A percentile compares a stretch with the other conserved stretches of the same genome.
Conservation (phyloP, 495 filamentous ascomycete genomes). For the Aspergillus homomorphus region DNA sequence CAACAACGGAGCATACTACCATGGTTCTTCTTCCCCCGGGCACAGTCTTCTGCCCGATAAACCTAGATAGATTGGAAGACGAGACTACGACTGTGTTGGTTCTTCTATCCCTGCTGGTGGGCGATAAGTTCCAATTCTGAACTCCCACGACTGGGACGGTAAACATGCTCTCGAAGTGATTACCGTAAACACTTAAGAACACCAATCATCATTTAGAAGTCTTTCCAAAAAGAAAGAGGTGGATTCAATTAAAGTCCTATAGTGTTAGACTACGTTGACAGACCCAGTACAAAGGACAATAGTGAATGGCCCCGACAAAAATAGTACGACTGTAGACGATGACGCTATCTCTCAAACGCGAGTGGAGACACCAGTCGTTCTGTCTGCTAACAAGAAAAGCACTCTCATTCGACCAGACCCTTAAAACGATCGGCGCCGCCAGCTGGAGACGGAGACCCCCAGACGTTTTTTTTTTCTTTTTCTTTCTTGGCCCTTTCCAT, state of each 20-base stretch:
- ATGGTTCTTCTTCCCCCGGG: neutral
- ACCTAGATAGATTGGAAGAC: neutral
- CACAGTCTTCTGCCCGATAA: neutral
- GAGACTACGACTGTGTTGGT: neutral
- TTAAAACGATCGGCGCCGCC: neutral
- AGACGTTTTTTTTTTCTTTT: too few relatives aligned
- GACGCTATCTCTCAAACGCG: slow-evolving; percentile 1
- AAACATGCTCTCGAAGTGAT: too few relatives aligned
- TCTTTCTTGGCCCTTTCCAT: too few relatives aligned
- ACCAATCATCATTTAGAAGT: too few relatives aligned
- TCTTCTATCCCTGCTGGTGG: neutral
- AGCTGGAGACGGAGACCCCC: slow-evolving; percentile 4
- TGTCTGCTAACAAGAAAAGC: neutral
- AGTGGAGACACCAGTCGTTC: neutral
- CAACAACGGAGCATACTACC: neutral
- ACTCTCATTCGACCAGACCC: neutral
- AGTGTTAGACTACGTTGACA: too few relatives aligned
- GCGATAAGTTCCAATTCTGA: too few relatives aligned
- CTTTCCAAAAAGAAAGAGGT: too few relatives aligned
- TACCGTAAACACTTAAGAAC: too few relatives aligned
- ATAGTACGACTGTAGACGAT: neutral
- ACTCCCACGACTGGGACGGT: too few relatives aligned
- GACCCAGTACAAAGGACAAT: too few relatives aligned
- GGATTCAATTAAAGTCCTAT: too few relatives aligned
- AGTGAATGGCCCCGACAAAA: neutral